phyloP scores from a whole-genome alignment of 495 filamentous ascomycete genomes.

The Amorphotheca resinae region DNA sequence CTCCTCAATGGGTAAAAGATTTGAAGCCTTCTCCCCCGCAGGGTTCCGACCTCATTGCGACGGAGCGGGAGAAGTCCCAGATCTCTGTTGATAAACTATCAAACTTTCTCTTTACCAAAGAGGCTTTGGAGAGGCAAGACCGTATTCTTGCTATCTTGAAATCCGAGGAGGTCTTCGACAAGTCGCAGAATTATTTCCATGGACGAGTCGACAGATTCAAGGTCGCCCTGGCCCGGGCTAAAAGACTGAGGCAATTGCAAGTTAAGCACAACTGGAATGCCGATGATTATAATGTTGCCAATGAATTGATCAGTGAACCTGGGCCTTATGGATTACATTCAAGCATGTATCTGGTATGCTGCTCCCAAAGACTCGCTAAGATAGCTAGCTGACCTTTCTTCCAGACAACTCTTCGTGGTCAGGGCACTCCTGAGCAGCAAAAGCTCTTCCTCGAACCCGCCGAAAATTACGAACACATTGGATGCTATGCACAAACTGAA shows the following conservation, averaged over 20 bases:
- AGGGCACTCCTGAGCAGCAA: conserved; percentile 57
- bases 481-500: conserved; percentile 70
- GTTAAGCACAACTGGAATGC: conserved; percentile 48
- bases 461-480: conserved; percentile 51
- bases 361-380: neutral
- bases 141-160: conserved; percentile 42
- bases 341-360: conserved; percentile 44
- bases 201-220: conserved; percentile 53
- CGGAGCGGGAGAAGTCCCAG: conserved; percentile 48
- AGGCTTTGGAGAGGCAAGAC: conserved; percentile 39
- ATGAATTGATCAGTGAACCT: conserved; percentile 50
- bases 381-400: conserved; percentile 15
- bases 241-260: conserved; percentile 51
- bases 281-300: conserved; percentile 47
- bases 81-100: conserved; percentile 37
- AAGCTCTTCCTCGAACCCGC: conserved; percentile 54
- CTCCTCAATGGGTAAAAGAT: conserved; percentile 50
- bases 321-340: conserved; percentile 57
- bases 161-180: conserved; percentile 52
- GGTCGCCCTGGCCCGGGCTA: conserved; percentile 47
- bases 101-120: conserved; percentile 48
- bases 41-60: conserved; percentile 43
- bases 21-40: conserved; percentile 49
- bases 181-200: conserved; percentile 53
- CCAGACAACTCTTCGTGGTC: conserved; percentile 50